A percentile compares a stretch with the other conserved stretches of the same genome.
Conservation (phyloP, 2,329 filamentous ascomycete species). For the Colletotrichum phormii region DNA sequence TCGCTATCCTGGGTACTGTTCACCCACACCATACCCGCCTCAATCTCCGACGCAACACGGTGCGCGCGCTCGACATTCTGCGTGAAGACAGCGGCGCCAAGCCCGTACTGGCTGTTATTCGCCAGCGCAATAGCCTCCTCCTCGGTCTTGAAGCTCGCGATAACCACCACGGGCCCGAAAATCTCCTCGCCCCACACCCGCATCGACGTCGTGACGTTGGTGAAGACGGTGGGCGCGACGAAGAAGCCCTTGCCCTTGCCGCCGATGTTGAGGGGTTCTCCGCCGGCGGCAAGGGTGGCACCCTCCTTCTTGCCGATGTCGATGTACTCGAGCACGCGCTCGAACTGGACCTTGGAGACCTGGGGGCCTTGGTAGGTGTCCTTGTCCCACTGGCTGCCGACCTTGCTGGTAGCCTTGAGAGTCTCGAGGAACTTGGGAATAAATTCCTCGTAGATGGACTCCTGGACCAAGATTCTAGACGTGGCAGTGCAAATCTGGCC, state of each 20-base stretch:
- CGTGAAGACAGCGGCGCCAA: conserved; percentile 72
- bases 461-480: conserved; percentile 74
- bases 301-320: conserved; percentile 77
- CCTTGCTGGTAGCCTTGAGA: conserved; percentile 64
- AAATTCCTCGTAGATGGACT: conserved; percentile 71
- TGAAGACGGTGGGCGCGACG: conserved; percentile 59
- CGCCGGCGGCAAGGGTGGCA: conserved; percentile 73
- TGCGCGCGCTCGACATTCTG: conserved; percentile 64
- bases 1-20: conserved; percentile 60
- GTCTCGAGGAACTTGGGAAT: conserved; percentile 70
- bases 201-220: conserved; percentile 54
- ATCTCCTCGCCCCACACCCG: conserved; percentile 59
- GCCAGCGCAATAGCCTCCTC: conserved; percentile 56
- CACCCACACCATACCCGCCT: conserved; percentile 69
- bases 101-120: conserved; percentile 69
- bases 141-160: conserved; percentile 56
- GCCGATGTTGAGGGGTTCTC: conserved; percentile 52
- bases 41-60: conserved; percentile 64
- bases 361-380: conserved; percentile 81
- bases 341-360: conserved; percentile 77
- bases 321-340: conserved; percentile 77
- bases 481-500: conserved; percentile 76
- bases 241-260: conserved; percentile 55
- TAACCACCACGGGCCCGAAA: conserved; percentile 58
- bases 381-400: conserved; percentile 78